Conservation (phyloP, 306 rosid genomes). For the Sechiopsis laciniata region DNA sequence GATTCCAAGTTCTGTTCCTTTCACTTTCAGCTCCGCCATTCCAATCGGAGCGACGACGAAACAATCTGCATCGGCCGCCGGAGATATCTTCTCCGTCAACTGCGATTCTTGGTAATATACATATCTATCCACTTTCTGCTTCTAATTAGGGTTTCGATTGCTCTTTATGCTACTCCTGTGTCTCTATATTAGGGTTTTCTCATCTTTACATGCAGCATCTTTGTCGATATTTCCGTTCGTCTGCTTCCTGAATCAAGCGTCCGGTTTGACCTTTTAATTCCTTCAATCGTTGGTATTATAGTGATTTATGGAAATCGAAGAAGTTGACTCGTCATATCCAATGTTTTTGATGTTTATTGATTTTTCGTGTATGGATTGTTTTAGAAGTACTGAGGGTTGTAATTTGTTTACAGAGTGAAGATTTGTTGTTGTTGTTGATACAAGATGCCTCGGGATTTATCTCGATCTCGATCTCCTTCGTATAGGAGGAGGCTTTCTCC, state of each 20-base stretch:
- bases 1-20: neutral
- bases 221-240: conserved; percentile 9
- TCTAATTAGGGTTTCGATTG: conserved; percentile 10
- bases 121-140: neutral
- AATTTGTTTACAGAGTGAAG: conserved; percentile 19
- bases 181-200: conserved; percentile 16
- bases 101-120: conserved; percentile 2
- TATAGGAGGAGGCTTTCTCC: conserved; percentile 76
- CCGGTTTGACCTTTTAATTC: conserved; percentile 17
- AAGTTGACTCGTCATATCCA: neutral
- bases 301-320: neutral
- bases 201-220: conserved; percentile 2
- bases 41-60: conserved; percentile 12
- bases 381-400: neutral
- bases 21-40: neutral
- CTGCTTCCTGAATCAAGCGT: conserved; percentile 19
- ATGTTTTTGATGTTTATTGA: neutral
- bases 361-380: neutral
- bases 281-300: neutral
- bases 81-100: neutral
- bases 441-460: conserved; percentile 84
- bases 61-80: neutral
- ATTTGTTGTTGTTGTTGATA: conserved; percentile 8
- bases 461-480: conserved; percentile 79
- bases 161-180: neutral